Evolutionary conservation across 441 rosid species (phyloP).

Genomic region (Populus hybrid): DNA sequence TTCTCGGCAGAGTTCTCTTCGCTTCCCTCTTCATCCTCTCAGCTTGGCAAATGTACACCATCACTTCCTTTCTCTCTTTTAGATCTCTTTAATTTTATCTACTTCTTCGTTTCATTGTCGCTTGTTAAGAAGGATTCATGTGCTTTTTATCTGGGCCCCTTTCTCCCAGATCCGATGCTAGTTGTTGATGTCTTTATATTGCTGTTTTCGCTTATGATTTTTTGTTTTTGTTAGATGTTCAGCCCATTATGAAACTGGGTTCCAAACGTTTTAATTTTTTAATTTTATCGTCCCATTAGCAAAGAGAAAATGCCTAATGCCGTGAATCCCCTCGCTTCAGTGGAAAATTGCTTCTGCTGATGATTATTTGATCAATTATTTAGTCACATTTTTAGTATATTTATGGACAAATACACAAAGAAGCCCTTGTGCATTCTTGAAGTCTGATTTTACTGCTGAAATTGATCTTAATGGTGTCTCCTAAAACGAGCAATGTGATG

Average conservation of each 20-base stretch:
- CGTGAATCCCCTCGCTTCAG: background rate
- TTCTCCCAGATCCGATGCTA: background rate
- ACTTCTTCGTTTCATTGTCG: background rate
- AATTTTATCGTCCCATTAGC: background rate
- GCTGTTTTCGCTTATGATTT: background rate
- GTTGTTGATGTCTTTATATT: background rate
- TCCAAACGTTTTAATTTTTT: background rate
- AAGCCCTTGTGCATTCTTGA: background rate
- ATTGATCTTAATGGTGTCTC: background rate
- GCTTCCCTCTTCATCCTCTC: constrained; percentile 48
- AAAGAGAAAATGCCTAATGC: background rate
- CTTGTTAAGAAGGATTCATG: background rate
- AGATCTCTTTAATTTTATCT: constrained; percentile 4
- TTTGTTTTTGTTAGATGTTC: background rate
- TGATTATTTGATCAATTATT: background rate
- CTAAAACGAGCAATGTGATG: background rate
- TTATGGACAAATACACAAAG: background rate
- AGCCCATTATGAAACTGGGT: background rate
- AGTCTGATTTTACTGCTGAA: background rate
- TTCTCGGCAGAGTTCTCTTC: constrained; percentile 48
- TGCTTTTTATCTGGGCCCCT: background rate
- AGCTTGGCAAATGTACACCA: constrained; percentile 45
- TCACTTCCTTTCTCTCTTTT: background rate
- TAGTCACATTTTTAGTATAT: background rate
- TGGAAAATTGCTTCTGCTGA: background rate